A percentile compares a stretch with the other conserved stretches of the same genome.
Conservation (phyloP, 2,329 filamentous ascomycete species). For the Colletotrichum paranaense region DNA sequence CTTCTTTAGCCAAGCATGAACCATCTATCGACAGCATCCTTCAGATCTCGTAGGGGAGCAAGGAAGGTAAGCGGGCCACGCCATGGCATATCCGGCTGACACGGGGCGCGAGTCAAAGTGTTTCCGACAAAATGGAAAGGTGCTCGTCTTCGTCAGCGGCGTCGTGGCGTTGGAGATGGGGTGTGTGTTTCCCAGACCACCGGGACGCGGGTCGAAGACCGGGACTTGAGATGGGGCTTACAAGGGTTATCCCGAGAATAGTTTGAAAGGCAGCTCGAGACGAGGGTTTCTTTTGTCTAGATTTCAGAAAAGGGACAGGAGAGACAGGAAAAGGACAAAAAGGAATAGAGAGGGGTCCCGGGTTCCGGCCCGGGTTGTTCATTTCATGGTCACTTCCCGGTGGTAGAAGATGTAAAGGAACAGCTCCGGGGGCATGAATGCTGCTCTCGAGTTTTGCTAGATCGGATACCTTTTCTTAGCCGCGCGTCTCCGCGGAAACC, state of each 20-base stretch:
- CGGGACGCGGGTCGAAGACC: not conserved
- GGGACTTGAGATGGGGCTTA: not conserved
- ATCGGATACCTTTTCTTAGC: not conserved
- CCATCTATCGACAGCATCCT: too few relatives aligned
- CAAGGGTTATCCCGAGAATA: not conserved
- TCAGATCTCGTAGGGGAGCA: too few relatives aligned
- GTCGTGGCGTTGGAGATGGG: not conserved
- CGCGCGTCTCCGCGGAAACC: not conserved
- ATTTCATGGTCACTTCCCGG: not conserved
- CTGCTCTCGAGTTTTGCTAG: not conserved
- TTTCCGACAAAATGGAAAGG: not conserved
- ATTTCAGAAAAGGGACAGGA: not conserved
- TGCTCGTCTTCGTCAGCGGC: not conserved
- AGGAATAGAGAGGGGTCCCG: not conserved
- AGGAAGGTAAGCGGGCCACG: too few relatives aligned
- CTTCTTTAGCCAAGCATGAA: too few relatives aligned
- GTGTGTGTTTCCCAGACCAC: not conserved
- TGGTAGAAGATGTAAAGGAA: not conserved
- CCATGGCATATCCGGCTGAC: slow-evolving; percentile 7
- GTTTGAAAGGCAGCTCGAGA: not conserved
- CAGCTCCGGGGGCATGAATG: not conserved
- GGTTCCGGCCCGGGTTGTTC: not conserved
- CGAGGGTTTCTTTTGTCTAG: not conserved
- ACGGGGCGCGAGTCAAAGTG: slow-evolving; percentile 20
- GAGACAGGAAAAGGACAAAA: not conserved